Evolutionary conservation across 2,329 filamentous ascomycete species (phyloP).

Genomic region (Alternaria metachromatica): DNA sequence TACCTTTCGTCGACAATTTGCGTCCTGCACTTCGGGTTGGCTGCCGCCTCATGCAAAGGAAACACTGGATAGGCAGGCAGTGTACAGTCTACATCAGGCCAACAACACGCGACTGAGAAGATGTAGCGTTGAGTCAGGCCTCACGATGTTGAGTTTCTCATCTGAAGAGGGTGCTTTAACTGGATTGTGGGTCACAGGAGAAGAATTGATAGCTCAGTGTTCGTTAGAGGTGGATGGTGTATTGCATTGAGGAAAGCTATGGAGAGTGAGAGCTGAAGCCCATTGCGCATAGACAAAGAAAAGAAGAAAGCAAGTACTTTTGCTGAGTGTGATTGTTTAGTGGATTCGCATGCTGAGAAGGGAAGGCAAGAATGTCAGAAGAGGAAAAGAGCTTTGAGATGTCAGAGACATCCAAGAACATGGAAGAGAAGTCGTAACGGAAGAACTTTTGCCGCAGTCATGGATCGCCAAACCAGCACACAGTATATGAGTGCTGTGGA

Average conservation of each 20-base stretch:
- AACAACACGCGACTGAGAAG: neutral
- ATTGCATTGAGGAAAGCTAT: neutral
- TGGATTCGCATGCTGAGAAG: too few relatives aligned
- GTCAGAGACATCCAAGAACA: too few relatives aligned
- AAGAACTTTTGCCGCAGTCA: too few relatives aligned
- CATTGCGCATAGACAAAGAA: neutral
- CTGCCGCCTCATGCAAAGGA: neutral
- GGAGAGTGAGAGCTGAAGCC: neutral
- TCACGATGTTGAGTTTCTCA: neutral
- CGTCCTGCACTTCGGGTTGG: neutral
- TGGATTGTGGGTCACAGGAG: neutral
- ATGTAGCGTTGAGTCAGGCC: neutral
- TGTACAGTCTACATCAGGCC: neutral
- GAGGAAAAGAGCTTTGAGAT: too few relatives aligned
- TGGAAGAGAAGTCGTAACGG: too few relatives aligned
- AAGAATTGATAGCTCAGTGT: neutral
- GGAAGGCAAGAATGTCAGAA: too few relatives aligned
- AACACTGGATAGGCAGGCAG: neutral
- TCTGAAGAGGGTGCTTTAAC: neutral
- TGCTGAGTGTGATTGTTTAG: too few relatives aligned
- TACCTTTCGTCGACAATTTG: neutral
- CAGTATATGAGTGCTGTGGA: too few relatives aligned
- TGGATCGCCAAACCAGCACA: too few relatives aligned
- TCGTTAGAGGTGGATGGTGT: neutral
- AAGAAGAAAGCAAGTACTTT: neutral